These are phyloP conservation scores for Neurospora crassa DNA, from an alignment of 2,329 filamentous ascomycete species.

Conservation along the genomic window DNA sequence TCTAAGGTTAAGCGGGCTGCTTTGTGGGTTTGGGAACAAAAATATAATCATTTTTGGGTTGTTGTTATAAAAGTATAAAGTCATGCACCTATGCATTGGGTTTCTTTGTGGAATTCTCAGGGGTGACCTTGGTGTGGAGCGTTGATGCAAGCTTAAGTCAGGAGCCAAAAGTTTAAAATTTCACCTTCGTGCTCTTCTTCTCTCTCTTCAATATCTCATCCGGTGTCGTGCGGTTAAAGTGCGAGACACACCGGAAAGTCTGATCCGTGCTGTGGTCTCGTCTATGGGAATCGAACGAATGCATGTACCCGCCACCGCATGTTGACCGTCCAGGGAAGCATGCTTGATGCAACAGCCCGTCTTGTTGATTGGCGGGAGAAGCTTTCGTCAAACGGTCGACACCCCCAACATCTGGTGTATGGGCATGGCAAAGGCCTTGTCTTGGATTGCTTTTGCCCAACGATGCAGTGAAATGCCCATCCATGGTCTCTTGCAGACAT, in stretches of 20 bases:
- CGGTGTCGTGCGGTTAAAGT: background rate
- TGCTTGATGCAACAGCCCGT: background rate
- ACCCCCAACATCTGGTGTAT: background rate
- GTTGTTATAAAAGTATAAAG: background rate
- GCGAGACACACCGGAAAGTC: background rate
- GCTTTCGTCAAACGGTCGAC: background rate
- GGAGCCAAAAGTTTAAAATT: background rate
- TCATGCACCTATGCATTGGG: background rate
- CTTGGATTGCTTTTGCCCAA: background rate
- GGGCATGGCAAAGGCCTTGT: background rate
- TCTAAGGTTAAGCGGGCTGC: slow-evolving; percentile 33
- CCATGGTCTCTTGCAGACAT: background rate
- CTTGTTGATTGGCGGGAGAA: background rate
- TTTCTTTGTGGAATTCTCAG: background rate
- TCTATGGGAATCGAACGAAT: background rate
- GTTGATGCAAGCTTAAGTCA: background rate
- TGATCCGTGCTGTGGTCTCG: background rate
- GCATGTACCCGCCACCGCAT: background rate
- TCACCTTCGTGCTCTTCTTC: background rate
- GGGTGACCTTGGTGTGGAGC: background rate
- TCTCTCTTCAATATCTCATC: background rate
- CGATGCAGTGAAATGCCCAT: background rate
- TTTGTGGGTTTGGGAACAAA: background rate
- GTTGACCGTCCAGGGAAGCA: background rate
- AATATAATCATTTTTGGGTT: background rate